A percentile compares a stretch with the other conserved stretches of the same genome.
These are phyloP conservation scores for Candida hispaniensis DNA, from an alignment of 805 yeast species.

Conservation along the genomic window DNA sequence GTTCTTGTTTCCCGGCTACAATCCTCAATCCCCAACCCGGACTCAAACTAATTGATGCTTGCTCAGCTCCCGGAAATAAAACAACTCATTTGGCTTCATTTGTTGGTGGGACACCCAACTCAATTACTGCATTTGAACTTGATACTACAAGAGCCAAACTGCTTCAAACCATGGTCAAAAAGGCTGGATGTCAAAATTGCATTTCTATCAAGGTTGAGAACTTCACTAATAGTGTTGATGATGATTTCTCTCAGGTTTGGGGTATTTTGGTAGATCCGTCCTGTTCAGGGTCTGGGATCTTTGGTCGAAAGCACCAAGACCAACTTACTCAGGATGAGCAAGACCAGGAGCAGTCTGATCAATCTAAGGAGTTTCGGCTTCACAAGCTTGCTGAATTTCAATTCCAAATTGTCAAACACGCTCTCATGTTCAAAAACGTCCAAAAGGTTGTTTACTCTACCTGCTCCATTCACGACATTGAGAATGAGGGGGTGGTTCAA, in stretches of 20 bases:
- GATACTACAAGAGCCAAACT: constrained; percentile 62
- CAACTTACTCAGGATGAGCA: constrained; percentile 34
- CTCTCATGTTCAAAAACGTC: constrained; percentile 67
- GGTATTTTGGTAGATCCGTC: constrained; percentile 92
- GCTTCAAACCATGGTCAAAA: constrained; percentile 63
- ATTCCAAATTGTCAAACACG: constrained; percentile 78
- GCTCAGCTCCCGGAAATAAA: constrained; percentile 98
- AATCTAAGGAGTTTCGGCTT: constrained; percentile 41
- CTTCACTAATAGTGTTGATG: constrained; percentile 51
- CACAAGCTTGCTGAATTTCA: constrained; percentile 76
- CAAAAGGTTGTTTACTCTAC: constrained; percentile 81
- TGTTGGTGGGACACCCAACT: constrained; percentile 30
- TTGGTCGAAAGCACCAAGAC: constrained; percentile 62
- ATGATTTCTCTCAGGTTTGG: constrained; percentile 51
- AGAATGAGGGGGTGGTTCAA: constrained; percentile 85
- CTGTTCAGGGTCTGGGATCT: constrained; percentile 95
- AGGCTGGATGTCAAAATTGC: constrained; percentile 53
- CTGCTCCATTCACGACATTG: constrained; percentile 88
- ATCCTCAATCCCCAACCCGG: constrained; percentile 57
- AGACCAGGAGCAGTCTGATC: constrained; percentile 18
- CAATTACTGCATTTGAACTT: constrained; percentile 77
- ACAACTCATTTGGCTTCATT: constrained; percentile 83
- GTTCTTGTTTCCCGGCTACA: constrained; percentile 92
- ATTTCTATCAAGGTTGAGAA: constrained; percentile 41
- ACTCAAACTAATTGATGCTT: constrained; percentile 71